Evolutionary conservation across 2,329 filamentous ascomycete species (phyloP), one percentile per base, ranked within the genome.

Genomic region (Colletotrichum sp.): DNA sequence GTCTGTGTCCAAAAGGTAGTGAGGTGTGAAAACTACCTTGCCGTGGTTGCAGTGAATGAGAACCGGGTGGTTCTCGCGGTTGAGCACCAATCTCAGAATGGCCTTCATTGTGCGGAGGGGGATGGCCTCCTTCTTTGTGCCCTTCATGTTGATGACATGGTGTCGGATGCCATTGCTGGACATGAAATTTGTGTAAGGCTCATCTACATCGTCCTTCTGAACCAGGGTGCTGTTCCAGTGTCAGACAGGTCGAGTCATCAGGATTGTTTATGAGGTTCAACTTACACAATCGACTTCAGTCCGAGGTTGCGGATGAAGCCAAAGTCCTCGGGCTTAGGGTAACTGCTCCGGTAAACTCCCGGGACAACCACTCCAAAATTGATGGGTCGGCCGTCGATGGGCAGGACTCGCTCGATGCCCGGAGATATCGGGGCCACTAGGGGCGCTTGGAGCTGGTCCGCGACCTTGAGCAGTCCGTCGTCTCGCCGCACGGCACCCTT

Each of bases 11-110:
- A 15, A 43, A 5, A 32, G 21, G 24, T 6, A 36, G 36, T 60
- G 15, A 16, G 18, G 24, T 30, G 7, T 58, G 61, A 5, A 36
- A 58, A 85, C 78, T 84, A 93, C 91, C 86, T 93, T 97, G 82
- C 96, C 96, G 79, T 98, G 96, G 82, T 98, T 98, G 89, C 96
- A 98, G 84, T 98, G 96, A 63, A 98, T 90, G 52, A 98, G 88
- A 13, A 98, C 85, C 0, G 96, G 96, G 78, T 97, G 93, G 77
- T 98, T 95, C 38, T 88, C 85, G 65, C 90, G 90, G 81, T 98
- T 91, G 69, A 96, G 88, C 55, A 96, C 90, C 57, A 96, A 86
- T 15, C 90, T 87, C 28, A 98, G 88, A 61, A 96, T 95, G 9
- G 91, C 87, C 77, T 90, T 89, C 89, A 98, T 95, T 30, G 92